phyloP scores from a whole-genome alignment of 331 rosid genomes.

The Acacia concinna region DNA sequence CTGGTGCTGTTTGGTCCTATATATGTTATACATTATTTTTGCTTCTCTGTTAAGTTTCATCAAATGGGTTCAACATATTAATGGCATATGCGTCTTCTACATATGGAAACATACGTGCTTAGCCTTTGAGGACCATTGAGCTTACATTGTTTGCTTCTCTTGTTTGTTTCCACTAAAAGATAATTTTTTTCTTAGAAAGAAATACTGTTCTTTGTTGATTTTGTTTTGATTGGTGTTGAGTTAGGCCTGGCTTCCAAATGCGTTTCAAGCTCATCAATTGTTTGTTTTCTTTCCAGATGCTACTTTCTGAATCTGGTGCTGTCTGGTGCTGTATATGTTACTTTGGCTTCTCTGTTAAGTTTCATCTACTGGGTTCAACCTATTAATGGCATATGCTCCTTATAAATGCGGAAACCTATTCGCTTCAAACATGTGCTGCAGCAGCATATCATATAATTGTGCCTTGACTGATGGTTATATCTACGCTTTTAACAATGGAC shows the following conservation, averaged over 20 bases:
- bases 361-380: background rate
- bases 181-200: background rate
- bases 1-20: background rate
- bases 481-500: conserved; percentile 40
- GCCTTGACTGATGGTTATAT: conserved; percentile 38
- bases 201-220: background rate
- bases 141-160: too few relatives aligned
- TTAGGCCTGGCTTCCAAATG: background rate
- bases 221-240: background rate
- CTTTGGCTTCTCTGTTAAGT: background rate
- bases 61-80: background rate
- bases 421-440: conserved; percentile 45
- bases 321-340: background rate
- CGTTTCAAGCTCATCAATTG: background rate
- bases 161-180: background rate
- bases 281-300: background rate
- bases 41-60: background rate
- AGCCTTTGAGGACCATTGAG: background rate
- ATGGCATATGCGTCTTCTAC: background rate
- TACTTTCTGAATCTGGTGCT: background rate
- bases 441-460: conserved; percentile 38
- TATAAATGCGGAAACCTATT: background rate
- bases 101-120: background rate
- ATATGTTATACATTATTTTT: background rate
- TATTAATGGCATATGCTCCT: conserved; percentile 3